Evolutionary conservation across 2,329 filamentous ascomycete genomes (phyloP).

Genomic region (Aspergillus sp.): DNA sequence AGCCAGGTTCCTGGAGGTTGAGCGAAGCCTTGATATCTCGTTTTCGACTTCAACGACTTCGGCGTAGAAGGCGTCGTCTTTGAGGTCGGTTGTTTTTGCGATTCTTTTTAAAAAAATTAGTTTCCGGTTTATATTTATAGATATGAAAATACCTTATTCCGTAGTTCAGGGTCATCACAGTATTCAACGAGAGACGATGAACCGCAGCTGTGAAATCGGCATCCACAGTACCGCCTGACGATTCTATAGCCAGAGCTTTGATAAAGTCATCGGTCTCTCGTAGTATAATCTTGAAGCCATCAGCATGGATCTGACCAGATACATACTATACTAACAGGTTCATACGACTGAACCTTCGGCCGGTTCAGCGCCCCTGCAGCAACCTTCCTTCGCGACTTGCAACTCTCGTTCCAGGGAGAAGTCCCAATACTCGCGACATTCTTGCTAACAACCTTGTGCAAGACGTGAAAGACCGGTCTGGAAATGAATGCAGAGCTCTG

Average conservation of each 20-base stretch:
- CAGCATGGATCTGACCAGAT: neutral
- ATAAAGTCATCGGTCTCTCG: neutral
- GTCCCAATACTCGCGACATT: neutral
- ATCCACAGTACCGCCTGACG: neutral
- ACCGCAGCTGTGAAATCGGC: neutral
- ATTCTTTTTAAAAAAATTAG: neutral
- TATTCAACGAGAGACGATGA: neutral
- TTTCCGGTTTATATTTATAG: neutral
- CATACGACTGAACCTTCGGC: neutral
- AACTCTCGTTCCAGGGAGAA: constrained; percentile 3
- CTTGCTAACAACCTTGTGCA: constrained; percentile 1
- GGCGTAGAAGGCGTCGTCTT: constrained; percentile 1
- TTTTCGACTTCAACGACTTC: constrained; percentile 2
- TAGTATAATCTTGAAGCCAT: neutral
- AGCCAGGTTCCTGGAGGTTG: constrained; percentile 1
- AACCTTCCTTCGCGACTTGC: constrained; percentile 1
- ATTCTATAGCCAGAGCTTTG: neutral
- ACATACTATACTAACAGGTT: neutral
- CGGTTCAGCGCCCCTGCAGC: constrained; percentile 1
- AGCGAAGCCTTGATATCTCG: neutral
- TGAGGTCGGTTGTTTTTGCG: neutral
- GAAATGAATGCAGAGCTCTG: neutral
- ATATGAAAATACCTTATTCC: neutral
- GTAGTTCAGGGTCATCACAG: neutral
- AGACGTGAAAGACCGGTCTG: neutral